These are phyloP conservation scores for Sanghuangporus baumii DNA, from an alignment of 1,284 basidiomycete species.

Conservation along the genomic window DNA sequence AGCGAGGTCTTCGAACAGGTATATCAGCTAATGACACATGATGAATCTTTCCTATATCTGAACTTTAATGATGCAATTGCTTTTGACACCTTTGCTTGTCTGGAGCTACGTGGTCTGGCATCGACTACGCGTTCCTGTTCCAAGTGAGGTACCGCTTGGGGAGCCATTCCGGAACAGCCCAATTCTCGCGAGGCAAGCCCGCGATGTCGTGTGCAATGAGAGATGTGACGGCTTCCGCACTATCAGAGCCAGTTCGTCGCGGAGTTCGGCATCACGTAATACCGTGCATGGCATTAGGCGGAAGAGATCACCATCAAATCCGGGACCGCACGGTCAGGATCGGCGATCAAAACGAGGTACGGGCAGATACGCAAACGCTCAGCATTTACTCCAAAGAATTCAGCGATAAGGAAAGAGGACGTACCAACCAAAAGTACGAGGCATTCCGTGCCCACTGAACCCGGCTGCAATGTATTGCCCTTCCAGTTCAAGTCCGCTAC, in stretches of 20 bases:
- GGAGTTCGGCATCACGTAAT: too few species aligned
- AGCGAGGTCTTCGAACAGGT: too few species aligned
- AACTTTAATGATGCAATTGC: neutral
- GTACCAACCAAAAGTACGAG: constrained; percentile 67
- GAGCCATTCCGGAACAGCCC: constrained; percentile 56
- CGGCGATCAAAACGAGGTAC: neutral
- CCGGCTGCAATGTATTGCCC: constrained; percentile 76
- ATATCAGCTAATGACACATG: too few species aligned
- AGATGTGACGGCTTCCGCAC: constrained; percentile 59
- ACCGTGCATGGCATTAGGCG: neutral
- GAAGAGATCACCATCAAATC: neutral
- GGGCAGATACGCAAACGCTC: neutral
- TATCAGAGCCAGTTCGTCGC: constrained; percentile 23
- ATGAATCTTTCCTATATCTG: neutral
- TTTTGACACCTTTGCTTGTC: neutral
- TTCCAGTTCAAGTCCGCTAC: constrained; percentile 20
- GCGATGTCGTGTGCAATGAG: constrained; percentile 56
- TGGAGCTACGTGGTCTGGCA: neutral
- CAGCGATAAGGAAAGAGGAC: constrained; percentile 20
- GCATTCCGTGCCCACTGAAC: constrained; percentile 79
- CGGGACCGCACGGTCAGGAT: neutral
- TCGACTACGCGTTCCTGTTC: constrained; percentile 15
- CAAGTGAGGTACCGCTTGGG: constrained; percentile 57
- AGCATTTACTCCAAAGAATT: neutral
- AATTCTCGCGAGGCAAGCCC: constrained; percentile 30